Percentiles rank a stretch among this genome's conserved stretches.
phyloP scores from a whole-genome alignment of 192 early-diverging fungal species.

The Pecoramyces ruminantium region DNA sequence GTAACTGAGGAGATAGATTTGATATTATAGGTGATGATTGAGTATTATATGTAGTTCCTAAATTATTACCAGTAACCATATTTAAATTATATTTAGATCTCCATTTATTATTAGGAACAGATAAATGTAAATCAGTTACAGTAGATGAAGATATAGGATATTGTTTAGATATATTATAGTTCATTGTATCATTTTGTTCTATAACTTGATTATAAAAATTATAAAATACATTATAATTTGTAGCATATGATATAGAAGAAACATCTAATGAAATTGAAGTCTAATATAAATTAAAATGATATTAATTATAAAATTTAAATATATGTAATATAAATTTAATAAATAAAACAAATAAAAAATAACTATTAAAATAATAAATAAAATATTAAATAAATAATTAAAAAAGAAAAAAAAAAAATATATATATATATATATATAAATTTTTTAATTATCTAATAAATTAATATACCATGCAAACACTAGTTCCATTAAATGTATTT shows the following conservation, averaged over 20 bases:
- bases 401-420: not conserved
- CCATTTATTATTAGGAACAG: not conserved
- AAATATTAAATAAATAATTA: not conserved
- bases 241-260: not conserved
- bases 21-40: not conserved
- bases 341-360: no score
- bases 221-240: not conserved
- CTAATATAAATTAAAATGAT: not conserved
- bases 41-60: not conserved
- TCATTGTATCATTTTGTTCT: not conserved
- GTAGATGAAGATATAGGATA: not conserved
- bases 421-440: not conserved
- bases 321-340: no score
- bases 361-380: no score
- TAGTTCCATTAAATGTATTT: not conserved
- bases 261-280: not conserved
- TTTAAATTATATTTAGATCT: not conserved
- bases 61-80: not conserved
- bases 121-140: not conserved
- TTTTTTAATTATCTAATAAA: no score
- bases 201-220: not conserved
- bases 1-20: not conserved
- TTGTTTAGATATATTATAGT: not conserved
- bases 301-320: no score
- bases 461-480: not conserved